These are phyloP conservation scores for Xylaria sp. DNA, from an alignment of 2,329 filamentous ascomycete species.

Conservation along the genomic window DNA sequence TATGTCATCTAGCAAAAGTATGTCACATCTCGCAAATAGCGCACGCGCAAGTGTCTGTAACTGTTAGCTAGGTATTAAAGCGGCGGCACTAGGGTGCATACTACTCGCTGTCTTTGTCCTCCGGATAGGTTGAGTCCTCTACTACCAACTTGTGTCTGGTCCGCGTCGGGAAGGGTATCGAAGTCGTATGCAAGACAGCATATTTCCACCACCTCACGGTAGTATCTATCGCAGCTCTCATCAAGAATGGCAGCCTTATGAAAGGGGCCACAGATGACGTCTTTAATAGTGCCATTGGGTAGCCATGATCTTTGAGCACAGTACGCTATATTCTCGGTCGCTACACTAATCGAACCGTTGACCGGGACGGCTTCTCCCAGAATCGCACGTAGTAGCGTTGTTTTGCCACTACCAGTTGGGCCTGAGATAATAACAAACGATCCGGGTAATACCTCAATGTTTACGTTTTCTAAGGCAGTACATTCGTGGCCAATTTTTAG, in stretches of 20 bases:
- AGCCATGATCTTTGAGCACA: constrained; percentile 48
- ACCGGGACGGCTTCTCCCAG: constrained; percentile 29
- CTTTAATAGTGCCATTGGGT: constrained; percentile 42
- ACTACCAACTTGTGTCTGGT: constrained; percentile 28
- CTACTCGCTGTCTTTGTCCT: constrained; percentile 40
- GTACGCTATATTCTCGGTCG: constrained; percentile 42
- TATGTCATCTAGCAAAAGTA: constrained; percentile 45
- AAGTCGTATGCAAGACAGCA: constrained; percentile 39
- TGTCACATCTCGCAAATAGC: constrained; percentile 39
- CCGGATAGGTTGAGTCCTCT: constrained; percentile 39
- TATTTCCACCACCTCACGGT: constrained; percentile 36
- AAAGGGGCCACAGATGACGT: constrained; percentile 38
- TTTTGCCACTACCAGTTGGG: constrained; percentile 39
- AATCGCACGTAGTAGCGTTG: constrained; percentile 33
- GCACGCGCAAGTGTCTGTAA: constrained; percentile 46
- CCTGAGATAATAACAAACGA: constrained; percentile 38
- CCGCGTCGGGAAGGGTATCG: constrained; percentile 26
- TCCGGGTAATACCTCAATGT: constrained; percentile 31
- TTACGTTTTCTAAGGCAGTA: constrained; percentile 25
- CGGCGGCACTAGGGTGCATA: constrained; percentile 19
- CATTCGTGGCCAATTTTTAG: neutral
- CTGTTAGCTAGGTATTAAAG: constrained; percentile 5
- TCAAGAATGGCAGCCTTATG: constrained; percentile 21
- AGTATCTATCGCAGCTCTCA: constrained; percentile 34
- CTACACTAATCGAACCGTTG: constrained; percentile 36